These are phyloP conservation scores for Microbotryum silenes-acaulis DNA, from an alignment of 1,284 basidiomycete species.

Conservation along the genomic window DNA sequence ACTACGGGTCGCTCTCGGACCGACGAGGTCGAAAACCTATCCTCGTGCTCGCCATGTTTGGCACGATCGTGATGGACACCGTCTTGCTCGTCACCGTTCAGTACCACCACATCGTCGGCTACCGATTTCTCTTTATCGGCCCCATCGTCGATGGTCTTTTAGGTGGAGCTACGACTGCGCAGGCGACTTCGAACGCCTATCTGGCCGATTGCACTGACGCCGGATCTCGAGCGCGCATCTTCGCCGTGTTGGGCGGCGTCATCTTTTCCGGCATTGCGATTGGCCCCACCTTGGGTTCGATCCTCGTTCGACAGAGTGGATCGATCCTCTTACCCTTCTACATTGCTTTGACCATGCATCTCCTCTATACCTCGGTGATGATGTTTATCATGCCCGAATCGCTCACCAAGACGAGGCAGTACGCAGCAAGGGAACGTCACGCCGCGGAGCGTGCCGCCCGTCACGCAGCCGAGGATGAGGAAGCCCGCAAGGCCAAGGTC, in stretches of 20 bases:
- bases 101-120: slow-evolving; percentile 25
- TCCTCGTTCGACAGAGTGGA: slow-evolving; percentile 15
- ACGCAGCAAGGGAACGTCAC: slow-evolving; percentile 12
- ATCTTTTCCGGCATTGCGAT: slow-evolving; percentile 27
- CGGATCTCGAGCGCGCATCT: slow-evolving; percentile 29
- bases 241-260: slow-evolving; percentile 24
- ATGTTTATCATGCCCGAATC: slow-evolving; percentile 23
- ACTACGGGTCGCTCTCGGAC: slow-evolving; percentile 25
- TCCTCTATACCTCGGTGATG: slow-evolving; percentile 9
- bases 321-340: slow-evolving; percentile 28
- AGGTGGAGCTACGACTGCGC: slow-evolving; percentile 25
- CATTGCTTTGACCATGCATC: slow-evolving; percentile 17
- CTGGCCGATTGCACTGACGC: slow-evolving; percentile 27
- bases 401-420: slow-evolving; percentile 6
- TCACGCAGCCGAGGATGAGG: background rate
- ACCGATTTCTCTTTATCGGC: slow-evolving; percentile 30
- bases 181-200: slow-evolving; percentile 27
- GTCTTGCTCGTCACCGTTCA: slow-evolving; percentile 32
- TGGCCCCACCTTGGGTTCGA: slow-evolving; percentile 21
- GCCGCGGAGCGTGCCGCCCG: background rate
- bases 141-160: slow-evolving; percentile 28
- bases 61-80: slow-evolving; percentile 24
- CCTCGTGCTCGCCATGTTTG: slow-evolving; percentile 24
- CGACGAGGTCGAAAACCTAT: slow-evolving; percentile 25
- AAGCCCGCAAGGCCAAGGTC: background rate